Evolutionary conservation across 306 rosid species (phyloP), one percentile per base, ranked within the genome.

Genomic region (Luffa acutangula): DNA sequence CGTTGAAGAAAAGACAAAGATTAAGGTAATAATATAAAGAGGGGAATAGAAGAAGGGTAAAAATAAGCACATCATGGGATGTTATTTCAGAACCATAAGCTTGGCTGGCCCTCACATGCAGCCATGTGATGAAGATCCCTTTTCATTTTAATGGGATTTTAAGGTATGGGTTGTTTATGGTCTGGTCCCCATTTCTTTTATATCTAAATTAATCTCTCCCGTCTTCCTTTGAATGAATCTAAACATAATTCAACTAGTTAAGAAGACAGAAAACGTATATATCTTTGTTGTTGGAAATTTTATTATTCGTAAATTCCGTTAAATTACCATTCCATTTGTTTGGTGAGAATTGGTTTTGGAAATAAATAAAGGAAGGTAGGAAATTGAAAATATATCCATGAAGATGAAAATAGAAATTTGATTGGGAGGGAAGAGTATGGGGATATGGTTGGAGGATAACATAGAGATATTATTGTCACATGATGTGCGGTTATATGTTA

Each of bases 101-200:
- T 87, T 91, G 83, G 84, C 87, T 86, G 79, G 69, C 53, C 87
- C 78, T 89, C 97, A 94, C 98, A 94, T 91, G 98, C 83, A 20
- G 72, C 90, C 97, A 91, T 89, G 98, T 91, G 98, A 89, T 45
- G 77, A 83, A 82, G 87, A 89, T 87, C 88, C 87, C 89, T 81
- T 89, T 84, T 81, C 80, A 85, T 88, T 89, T 82, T 87, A 71
- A 84, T 82, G 89, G 83, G 88, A 87, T 76, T 93, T 84, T 85
- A 92, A 87, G 96, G 96, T 83, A 92, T 92, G 98, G 98, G 98
- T 89, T 89, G 90, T 89, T 89, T 82, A 86, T 91, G 98, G 91
- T 94, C 97, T 96, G 96, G 51, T 53, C 65, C 79, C 79, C 59
- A 67, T 5, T 9, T 67, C 17, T 39, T 14, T 25, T 25, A 25